Conservation (phyloP, 2,329 filamentous ascomycete species). For the Pseudocercospora macadamiae region DNA sequence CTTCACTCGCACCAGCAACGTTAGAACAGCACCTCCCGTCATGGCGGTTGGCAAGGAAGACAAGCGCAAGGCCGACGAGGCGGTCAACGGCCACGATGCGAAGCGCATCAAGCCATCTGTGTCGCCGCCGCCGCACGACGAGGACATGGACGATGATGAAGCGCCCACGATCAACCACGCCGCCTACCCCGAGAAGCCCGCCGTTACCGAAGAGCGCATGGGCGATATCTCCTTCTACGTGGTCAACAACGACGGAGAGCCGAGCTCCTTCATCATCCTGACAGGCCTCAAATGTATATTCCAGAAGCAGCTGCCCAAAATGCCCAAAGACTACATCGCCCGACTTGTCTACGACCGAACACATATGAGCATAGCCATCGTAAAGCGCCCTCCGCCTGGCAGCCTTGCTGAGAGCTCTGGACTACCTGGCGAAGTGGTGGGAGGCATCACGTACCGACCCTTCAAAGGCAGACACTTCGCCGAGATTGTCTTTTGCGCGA, state of each 20-base stretch:
- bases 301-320: slow-evolving; percentile 96
- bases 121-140: slow-evolving; percentile 39
- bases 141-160: slow-evolving; percentile 34
- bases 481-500: slow-evolving; percentile 98
- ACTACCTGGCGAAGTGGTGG: slow-evolving; percentile 48
- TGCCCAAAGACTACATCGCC: slow-evolving; percentile 99
- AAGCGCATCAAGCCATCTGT: slow-evolving; percentile 65
- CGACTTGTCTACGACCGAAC: slow-evolving; percentile 96
- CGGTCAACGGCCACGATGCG: slow-evolving; percentile 54
- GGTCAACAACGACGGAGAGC: slow-evolving; percentile 91
- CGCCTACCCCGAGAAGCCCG: slow-evolving; percentile 90
- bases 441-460: slow-evolving; percentile 93
- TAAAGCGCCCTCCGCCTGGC: slow-evolving; percentile 78
- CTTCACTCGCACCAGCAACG: neutral
- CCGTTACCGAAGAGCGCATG: slow-evolving; percentile 88
- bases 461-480: slow-evolving; percentile 92
- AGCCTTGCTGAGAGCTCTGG: slow-evolving; percentile 33
- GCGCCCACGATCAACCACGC: slow-evolving; percentile 42
- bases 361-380: slow-evolving; percentile 93
- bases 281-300: slow-evolving; percentile 97
- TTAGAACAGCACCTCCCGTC: slow-evolving; percentile 7
- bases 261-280: slow-evolving; percentile 89
- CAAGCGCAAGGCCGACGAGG: slow-evolving; percentile 77
- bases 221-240: slow-evolving; percentile 97
- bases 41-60: slow-evolving; percentile 26